Base-by-base conservation (phyloP, 306 rosid species). In the Dryas octopetala region DNA sequence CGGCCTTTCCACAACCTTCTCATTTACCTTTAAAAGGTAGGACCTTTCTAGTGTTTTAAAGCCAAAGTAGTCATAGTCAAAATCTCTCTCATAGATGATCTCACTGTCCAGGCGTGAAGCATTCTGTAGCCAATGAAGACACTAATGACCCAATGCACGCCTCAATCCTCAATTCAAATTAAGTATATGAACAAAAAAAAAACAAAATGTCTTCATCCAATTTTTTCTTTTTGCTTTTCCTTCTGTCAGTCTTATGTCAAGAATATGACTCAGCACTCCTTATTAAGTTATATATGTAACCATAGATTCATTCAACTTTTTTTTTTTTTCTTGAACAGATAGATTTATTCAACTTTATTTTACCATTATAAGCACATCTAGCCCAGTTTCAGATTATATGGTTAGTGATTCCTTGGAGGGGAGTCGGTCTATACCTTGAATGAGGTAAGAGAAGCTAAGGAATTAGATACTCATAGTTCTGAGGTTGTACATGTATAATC, bases 31-130 rank as follows among this genome's bases (percentile, higher is more conserved):
- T 76, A 90, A 75, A 55, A 93, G 89, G 69, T 90, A 93, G 9
- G 97, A 93, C 85, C 97, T 86, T 89, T 93, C 98, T 4, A 93
- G 87, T 59, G 98, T 93, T 80, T 93, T 93, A 87, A 93, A 93
- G 7, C 98, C 96, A 82, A 93, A 93, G 83, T 83, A 93, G 74
- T 93, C 96, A 60, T 90, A 93, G 52, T 90, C 96, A 68, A 90
- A 90, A 74, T 93, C 98, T 47, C 98, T 84, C 28, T 93, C 98
- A 49, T 93, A 93, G 10, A 90, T 93, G 49, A 93, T 93, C 86
- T 87, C 98, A 70, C 93, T 93, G 62, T 93, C 98, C 84, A 93
- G 68, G 14, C 93, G 89, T 52, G 91, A 84, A 26, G 98, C 95
- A 90, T 87, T 90, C 98, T 93, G 79, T 7, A 67, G 49, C 23